Evolutionary conservation across 805 yeast genomes (phyloP), one percentile per base, ranked within the genome.

Genomic region (Teunomyces gatunensis): DNA sequence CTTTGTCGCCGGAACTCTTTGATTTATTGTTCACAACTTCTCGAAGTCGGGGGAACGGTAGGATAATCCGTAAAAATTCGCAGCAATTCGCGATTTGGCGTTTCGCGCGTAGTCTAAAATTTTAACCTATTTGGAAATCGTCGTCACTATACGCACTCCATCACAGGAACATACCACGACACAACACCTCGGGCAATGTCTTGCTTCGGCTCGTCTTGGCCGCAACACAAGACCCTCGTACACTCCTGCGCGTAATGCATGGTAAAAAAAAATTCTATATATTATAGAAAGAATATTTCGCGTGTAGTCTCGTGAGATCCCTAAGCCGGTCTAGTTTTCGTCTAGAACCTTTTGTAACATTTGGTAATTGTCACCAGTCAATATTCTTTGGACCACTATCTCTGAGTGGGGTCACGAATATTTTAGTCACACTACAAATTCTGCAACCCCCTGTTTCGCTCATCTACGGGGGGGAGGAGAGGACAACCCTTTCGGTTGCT

Each of bases 1-100:
- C 17, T 32, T 15, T 32, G 18, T 32, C 27, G 11, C 27, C 27
- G 11, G 27, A 25, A 25, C 27, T 7, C 27, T 9, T 25, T 32
- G 10, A 32, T 18, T 18, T 18, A 18, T 32, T 32, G 34, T 32
- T 32, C 9, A 13, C 34, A 32, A 32, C 34, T 13, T 32, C 34
- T 30, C 36, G 36, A 32, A 32, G 34, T 32, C 17, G 15, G 18
- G 34, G 34, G 9, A 9, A 7, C 10, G 34, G 11, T 25, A 25
- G 12, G 34, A 32, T 32, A 13, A 32, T 13, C 29, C 40, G 25
- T 13, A 12, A n/a, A 18, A 37, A 37, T 37, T 37, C 40, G 40
- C 40, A 37, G 40, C 40, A 37, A 37, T 37, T 37, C 40, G 40
- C 40, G 40, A 32, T 12, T 23, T 37, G 40, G 40, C 40, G 40